Conservation (phyloP, 345 rosid species). For the Brassica juncea region DNA sequence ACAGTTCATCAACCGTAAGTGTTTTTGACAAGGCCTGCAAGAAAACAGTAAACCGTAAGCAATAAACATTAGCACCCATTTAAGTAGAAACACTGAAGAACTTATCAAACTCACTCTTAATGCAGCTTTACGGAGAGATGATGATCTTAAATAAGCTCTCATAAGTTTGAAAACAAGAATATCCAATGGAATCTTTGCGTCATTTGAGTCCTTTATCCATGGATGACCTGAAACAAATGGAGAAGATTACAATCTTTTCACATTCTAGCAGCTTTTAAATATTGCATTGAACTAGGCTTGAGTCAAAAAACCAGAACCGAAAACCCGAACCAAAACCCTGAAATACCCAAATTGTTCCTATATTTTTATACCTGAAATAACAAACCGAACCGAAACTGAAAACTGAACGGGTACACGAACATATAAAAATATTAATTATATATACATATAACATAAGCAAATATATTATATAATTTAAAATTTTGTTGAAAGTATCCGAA, state of each 20-base stretch:
- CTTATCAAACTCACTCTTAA: slow-evolving; percentile 61
- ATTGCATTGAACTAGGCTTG: background rate
- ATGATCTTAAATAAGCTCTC: slow-evolving; percentile 85
- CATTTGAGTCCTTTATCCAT: slow-evolving; percentile 66
- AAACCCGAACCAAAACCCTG: too few species aligned
- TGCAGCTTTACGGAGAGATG: slow-evolving; percentile 92
- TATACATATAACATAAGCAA: too few species aligned
- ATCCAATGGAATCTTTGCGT: slow-evolving; percentile 70
- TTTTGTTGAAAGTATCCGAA: too few species aligned
- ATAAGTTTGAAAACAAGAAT: slow-evolving; percentile 72
- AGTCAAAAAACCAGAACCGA: too few species aligned
- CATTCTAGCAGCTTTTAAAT: background rate
- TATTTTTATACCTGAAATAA: too few species aligned
- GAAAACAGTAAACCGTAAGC: slow-evolving; percentile 15
- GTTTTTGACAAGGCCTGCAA: slow-evolving; percentile 90
- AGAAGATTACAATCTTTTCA: background rate
- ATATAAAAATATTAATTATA: too few species aligned
- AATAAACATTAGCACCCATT: background rate
- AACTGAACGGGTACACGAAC: too few species aligned
- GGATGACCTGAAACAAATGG: slow-evolving; percentile 70
- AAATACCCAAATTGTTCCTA: too few species aligned
- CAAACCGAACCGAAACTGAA: too few species aligned
- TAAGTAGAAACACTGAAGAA: background rate
- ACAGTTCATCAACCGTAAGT: slow-evolving; percentile 74
- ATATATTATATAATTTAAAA: too few species aligned